Evolutionary conservation across 2,329 filamentous ascomycete genomes (phyloP), one percentile per base, ranked within the genome.

Genomic region (Neocatenulostroma microsporum): DNA sequence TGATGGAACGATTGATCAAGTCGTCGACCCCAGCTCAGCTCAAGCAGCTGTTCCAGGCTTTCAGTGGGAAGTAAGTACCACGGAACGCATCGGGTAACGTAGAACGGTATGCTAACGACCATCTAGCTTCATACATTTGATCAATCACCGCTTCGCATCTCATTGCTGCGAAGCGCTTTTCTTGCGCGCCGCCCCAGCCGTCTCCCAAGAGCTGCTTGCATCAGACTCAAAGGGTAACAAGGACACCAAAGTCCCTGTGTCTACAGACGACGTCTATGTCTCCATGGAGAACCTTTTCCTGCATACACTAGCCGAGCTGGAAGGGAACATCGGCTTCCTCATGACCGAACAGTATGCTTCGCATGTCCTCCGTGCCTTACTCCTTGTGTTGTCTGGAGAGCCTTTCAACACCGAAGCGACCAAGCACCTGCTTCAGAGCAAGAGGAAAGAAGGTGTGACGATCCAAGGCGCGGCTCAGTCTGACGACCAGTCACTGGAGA

Each of bases 81-180:
- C 14, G 11, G 14, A 19, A 14, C 14, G 15, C 36, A 7, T 27
- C n/a, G 15, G 3, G 2, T 20, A 7, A 32, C 29, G 15, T 17
- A 20, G 12, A 24, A 12, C 13, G 30, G 19, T 11, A 7, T 30
- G 24, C 34, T 19, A 21, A 46, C 18, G n/a, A 17, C 10, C 6
- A 4, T 15, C 24, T 49, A 74, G 71, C 62, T 94, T 96, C 62
- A 68, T 89, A 40, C 82, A 88, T 51, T 74, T 98, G 19, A 80
- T 95, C 34, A 88, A 93, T 58, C 91, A 98, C 64, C 82, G 91
- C 13, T 98, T 98, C 55, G 91, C 91, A 4, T 94, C 88, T 42
- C 91, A 98, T 67, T 96, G 89, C 64, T 95, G 88, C 59, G 91
- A 98, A 65, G 85, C 85, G 18, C 72, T 98, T 21, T 96, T 98